Conservation (phyloP, 2,329 filamentous ascomycete species). For the Fusarium penzigii region DNA sequence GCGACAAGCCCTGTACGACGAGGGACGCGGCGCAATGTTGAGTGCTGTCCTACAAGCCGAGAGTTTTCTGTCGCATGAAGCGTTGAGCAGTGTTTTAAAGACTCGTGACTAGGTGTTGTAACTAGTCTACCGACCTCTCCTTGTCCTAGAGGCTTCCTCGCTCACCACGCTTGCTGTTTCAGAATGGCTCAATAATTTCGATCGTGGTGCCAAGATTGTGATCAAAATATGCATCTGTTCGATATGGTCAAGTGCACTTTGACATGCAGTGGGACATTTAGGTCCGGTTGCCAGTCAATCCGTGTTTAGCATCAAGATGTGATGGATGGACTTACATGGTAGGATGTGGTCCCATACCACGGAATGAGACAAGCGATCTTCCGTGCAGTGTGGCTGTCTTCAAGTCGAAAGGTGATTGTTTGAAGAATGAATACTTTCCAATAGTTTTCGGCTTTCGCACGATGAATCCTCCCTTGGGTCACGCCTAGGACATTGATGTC, state of each 20-base stretch:
- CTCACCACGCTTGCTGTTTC: not conserved
- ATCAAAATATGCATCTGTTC: not conserved
- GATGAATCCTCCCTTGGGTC: too few species aligned
- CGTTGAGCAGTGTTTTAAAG: slow-evolving; percentile 11
- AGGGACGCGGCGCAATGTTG: slow-evolving; percentile 5
- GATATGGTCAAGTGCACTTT: not conserved
- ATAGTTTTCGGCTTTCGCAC: too few species aligned
- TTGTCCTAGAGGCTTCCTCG: not conserved
- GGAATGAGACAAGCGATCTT: slow-evolving; percentile 20
- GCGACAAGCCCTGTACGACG: slow-evolving; percentile 6
- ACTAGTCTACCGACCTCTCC: not conserved
- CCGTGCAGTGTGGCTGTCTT: not conserved
- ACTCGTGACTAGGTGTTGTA: slow-evolving; percentile 14
- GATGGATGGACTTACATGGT: not conserved
- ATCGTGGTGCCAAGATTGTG: not conserved
- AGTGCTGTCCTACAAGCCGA: slow-evolving; percentile 5
- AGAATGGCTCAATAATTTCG: not conserved
- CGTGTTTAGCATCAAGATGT: not conserved
- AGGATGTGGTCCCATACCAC: not conserved
- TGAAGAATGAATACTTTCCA: too few species aligned
- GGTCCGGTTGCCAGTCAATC: not conserved
- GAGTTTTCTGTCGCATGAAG: slow-evolving; percentile 9
- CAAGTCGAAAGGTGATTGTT: too few species aligned
- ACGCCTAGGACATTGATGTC: too few species aligned
- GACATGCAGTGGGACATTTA: not conserved